A percentile compares a stretch with the other conserved stretches of the same genome.
phyloP scores from a whole-genome alignment of 225 moss, liverwort and hornwort genomes.

The Asterella californica region DNA sequence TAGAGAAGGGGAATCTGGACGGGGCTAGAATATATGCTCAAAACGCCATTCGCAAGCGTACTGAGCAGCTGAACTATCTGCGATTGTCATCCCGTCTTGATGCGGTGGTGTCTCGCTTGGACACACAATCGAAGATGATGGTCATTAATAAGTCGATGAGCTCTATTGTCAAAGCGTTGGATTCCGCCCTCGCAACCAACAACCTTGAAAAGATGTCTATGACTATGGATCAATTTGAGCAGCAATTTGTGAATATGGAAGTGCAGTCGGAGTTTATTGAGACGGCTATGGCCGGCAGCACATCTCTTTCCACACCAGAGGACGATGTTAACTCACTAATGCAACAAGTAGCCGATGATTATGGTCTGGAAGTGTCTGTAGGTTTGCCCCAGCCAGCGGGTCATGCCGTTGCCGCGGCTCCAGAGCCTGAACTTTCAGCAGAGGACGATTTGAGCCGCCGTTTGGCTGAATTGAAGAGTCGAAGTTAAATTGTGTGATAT shows the following conservation, averaged over 20 bases:
- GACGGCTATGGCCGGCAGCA: conserved; percentile 54
- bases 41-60: conserved; percentile 49
- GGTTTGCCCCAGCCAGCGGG: conserved; percentile 45
- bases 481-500: conserved; percentile 15
- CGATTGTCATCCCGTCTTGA: conserved; percentile 48
- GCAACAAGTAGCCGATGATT: conserved; percentile 53
- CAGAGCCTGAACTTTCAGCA: conserved; percentile 31
- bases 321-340: conserved; percentile 50
- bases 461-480: conserved; percentile 45
- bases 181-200: conserved; percentile 37
- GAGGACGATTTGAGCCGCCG: conserved; percentile 52
- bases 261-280: conserved; percentile 49
- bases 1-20: conserved; percentile 54
- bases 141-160: conserved; percentile 49
- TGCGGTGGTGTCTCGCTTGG: conserved; percentile 45
- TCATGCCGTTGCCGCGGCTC: conserved; percentile 36
- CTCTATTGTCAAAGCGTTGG: conserved; percentile 47
- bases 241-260: conserved; percentile 53
- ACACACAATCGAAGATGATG: conserved; percentile 48
- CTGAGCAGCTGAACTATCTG: conserved; percentile 47
- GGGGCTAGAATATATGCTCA: conserved; percentile 50
- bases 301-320: conserved; percentile 47
- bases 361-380: conserved; percentile 46
- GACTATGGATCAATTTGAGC: conserved; percentile 56
- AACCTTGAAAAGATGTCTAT: conserved; percentile 50